Percentiles rank a stretch among this genome's conserved stretches.
These are phyloP conservation scores for Dothiorella sarmentorum DNA, from an alignment of 2,329 filamentous ascomycete species.

Conservation along the genomic window DNA sequence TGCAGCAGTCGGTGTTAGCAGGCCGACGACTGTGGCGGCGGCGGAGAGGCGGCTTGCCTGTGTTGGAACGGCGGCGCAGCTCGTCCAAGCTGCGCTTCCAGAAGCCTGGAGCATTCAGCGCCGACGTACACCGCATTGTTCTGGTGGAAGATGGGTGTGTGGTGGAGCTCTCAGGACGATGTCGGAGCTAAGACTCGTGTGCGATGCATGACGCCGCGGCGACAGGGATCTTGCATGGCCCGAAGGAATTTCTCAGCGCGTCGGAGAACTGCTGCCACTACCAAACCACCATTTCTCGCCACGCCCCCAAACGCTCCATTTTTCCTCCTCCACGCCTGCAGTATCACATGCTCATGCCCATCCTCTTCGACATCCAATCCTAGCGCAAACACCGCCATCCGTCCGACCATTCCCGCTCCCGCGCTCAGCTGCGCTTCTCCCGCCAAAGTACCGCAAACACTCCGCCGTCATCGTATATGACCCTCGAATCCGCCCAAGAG, in stretches of 20 bases:
- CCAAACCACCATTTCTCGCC: background rate
- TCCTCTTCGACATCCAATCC: background rate
- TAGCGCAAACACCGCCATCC: background rate
- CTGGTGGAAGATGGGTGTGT: background rate
- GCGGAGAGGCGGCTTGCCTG: conserved; percentile 43
- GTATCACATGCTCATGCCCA: background rate
- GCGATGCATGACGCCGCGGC: background rate
- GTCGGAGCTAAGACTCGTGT: conserved; percentile 3
- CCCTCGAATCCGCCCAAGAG: conserved; percentile 32
- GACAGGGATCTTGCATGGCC: background rate
- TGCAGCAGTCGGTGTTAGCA: conserved; percentile 37
- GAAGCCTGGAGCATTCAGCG: conserved; percentile 46
- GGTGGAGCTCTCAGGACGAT: background rate
- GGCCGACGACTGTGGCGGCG: conserved; percentile 29
- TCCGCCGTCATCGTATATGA: conserved; percentile 28
- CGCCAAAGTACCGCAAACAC: background rate
- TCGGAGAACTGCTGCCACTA: background rate
- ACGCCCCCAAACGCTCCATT: background rate
- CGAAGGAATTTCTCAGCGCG: conserved; percentile 12
- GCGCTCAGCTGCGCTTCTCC: background rate
- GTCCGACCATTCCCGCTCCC: background rate
- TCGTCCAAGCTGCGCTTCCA: conserved; percentile 58
- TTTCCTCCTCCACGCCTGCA: background rate
- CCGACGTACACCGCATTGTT: conserved; percentile 8
- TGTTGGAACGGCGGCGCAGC: conserved; percentile 53